Evolutionary conservation across 306 rosid genomes (phyloP).

Genomic region (Quercus bicolor): DNA sequence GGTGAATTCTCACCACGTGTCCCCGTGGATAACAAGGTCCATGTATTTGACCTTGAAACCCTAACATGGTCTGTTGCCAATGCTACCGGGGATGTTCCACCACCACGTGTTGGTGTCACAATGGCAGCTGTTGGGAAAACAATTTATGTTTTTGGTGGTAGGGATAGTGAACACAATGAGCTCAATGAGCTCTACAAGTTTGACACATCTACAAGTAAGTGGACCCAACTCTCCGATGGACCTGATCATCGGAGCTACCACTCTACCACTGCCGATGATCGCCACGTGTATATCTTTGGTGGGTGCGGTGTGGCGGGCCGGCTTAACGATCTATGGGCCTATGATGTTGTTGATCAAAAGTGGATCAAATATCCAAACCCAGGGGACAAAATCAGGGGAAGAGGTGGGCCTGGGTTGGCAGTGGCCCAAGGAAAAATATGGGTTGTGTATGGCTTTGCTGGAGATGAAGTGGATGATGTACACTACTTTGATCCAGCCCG

Average conservation of each 20-base stretch:
- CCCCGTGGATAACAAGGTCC: conserved; percentile 73
- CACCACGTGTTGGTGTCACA: conserved; percentile 83
- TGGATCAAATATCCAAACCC: conserved; percentile 66
- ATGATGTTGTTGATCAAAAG: conserved; percentile 45
- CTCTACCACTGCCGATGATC: conserved; percentile 48
- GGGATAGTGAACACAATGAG: conserved; percentile 75
- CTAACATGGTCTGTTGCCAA: conserved; percentile 59
- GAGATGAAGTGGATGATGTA: conserved; percentile 77
- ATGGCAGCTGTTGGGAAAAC: conserved; percentile 56
- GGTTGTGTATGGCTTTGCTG: conserved; percentile 87
- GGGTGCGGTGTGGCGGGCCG: conserved; percentile 79
- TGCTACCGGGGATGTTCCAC: conserved; percentile 57
- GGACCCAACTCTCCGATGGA: conserved; percentile 61
- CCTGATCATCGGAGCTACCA: conserved; percentile 87
- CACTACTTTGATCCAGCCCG: conserved; percentile 50
- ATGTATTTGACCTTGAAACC: conserved; percentile 54
- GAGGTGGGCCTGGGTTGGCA: conserved; percentile 80
- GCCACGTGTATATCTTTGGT: conserved; percentile 56
- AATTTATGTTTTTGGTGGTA: conserved; percentile 82
- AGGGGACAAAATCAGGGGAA: conserved; percentile 51
- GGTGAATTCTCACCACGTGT: conserved; percentile 89
- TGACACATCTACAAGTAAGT: conserved; percentile 55
- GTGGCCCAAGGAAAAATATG: conserved; percentile 72
- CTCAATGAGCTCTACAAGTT: conserved; percentile 78
- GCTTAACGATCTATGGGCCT: conserved; percentile 89